These are phyloP conservation scores for Blastomyces percursus DNA, from an alignment of 2,329 filamentous ascomycete species.

Conservation along the genomic window DNA sequence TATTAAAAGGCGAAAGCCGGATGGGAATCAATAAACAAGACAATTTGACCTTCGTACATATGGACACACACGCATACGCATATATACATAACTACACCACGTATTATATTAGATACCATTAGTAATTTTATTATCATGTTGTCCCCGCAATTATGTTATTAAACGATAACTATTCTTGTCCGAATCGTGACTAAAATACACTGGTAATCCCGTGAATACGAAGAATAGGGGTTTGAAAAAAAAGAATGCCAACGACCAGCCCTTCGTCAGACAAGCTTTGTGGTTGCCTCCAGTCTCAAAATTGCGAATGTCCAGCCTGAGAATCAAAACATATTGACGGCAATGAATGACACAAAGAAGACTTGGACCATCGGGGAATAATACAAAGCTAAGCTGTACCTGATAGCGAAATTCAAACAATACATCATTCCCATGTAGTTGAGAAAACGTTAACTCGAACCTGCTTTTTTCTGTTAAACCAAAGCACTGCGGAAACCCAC, in stretches of 20 bases:
- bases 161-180: background rate
- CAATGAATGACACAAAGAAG: background rate
- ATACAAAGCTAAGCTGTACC: constrained; percentile 1
- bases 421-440: background rate
- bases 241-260: background rate
- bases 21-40: background rate
- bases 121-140: background rate
- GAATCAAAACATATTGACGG: constrained; percentile 2
- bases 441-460: constrained; percentile 10
- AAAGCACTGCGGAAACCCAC: constrained; percentile 20
- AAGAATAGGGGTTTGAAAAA: background rate
- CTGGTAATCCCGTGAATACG: constrained; percentile 1
- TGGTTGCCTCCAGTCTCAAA: background rate
- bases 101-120: background rate
- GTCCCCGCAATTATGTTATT: background rate
- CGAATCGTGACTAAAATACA: constrained; percentile 8
- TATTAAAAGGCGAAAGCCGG: background rate
- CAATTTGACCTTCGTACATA: no score
- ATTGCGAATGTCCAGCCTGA: background rate
- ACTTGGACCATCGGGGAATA: background rate
- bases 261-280: background rate
- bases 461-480: constrained; percentile 18
- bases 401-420: constrained; percentile 10
- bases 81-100: background rate
- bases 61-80: background rate